Evolutionary conservation across 1,284 basidiomycete species (phyloP).

Genomic region (Kalmanozyma brasiliensis): DNA sequence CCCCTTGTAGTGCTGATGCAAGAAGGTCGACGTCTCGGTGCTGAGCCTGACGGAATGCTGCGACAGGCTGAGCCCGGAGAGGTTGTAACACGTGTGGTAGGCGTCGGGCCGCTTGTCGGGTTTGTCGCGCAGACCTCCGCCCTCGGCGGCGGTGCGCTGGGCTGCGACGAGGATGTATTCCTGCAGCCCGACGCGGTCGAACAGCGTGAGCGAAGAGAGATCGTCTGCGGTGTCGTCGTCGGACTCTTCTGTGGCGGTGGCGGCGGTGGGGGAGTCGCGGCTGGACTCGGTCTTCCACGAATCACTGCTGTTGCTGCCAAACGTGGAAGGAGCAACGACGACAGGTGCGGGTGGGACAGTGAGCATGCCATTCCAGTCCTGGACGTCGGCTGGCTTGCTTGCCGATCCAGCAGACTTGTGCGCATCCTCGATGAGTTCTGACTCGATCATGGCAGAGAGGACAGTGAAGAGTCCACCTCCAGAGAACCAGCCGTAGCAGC

Average conservation of each 20-base stretch:
- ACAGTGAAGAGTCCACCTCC: conserved; percentile 89
- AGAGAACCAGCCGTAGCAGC: conserved; percentile 96
- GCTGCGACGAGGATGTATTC: conserved; percentile 87
- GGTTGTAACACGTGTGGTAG: conserved; percentile 68
- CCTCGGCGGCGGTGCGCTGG: conserved; percentile 73
- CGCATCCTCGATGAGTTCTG: conserved; percentile 39
- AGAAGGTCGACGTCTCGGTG: conserved; percentile 16
- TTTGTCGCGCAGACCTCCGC: conserved; percentile 90
- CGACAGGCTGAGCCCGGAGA: conserved; percentile 58
- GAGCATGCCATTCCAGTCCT: conserved; percentile 43
- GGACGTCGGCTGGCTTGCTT: conserved; percentile 43
- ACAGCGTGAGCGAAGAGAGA: conserved; percentile 46
- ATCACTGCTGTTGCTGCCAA: conserved; percentile 12
- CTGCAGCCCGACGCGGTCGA: conserved; percentile 76
- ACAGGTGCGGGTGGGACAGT: conserved; percentile 19
- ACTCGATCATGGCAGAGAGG: conserved; percentile 76
- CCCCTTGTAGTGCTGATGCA: conserved; percentile 16
- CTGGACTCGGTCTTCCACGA: conserved; percentile 46
- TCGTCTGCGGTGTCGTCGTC: conserved; percentile 23
- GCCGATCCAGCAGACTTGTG: conserved; percentile 13
- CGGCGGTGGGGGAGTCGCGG: conserved; percentile 1
- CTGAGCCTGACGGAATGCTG: conserved; percentile 58
- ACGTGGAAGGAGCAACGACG: conserved; percentile 4
- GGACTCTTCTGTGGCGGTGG: background rate
- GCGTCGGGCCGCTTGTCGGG: conserved; percentile 80